phyloP scores from a whole-genome alignment of 1,284 basidiomycete species.

The Cerrena zonata region DNA sequence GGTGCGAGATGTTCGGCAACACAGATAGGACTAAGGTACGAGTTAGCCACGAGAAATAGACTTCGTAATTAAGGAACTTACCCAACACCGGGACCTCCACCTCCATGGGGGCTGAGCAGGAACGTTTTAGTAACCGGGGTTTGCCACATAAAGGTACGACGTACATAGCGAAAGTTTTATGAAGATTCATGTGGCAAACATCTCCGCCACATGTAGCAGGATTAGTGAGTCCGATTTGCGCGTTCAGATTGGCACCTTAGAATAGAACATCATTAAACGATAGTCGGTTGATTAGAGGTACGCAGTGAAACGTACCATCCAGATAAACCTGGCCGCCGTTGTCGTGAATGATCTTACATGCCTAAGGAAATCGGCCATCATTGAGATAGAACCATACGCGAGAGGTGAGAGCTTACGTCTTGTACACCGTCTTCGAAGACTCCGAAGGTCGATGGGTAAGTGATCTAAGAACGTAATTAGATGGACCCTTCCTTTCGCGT shows the following conservation, averaged over 20 bases:
- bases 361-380: conserved; percentile 40
- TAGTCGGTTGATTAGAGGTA: conserved; percentile 5
- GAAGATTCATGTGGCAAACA: conserved; percentile 95
- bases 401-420: conserved; percentile 40
- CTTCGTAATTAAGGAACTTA: conserved; percentile 27
- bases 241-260: conserved; percentile 85
- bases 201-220: conserved; percentile 95
- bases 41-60: conserved; percentile 2
- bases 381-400: neutral
- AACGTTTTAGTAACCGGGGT: too few species aligned
- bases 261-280: neutral
- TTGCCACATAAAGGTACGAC: too few species aligned
- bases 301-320: conserved; percentile 54
- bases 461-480: conserved; percentile 49
- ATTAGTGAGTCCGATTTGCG: conserved; percentile 91
- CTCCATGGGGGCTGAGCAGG: conserved; percentile 83
- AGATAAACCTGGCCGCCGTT: conserved; percentile 97
- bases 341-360: conserved; percentile 89
- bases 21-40: conserved; percentile 74
- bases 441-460: conserved; percentile 93
- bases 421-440: conserved; percentile 93
- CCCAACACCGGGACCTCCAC: conserved; percentile 93
- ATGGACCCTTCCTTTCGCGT: neutral
- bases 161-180: conserved; percentile 92
- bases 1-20: conserved; percentile 89